These are phyloP conservation scores for Sporothrix protearum DNA, from an alignment of 2,329 filamentous ascomycete genomes.

Conservation along the genomic window DNA sequence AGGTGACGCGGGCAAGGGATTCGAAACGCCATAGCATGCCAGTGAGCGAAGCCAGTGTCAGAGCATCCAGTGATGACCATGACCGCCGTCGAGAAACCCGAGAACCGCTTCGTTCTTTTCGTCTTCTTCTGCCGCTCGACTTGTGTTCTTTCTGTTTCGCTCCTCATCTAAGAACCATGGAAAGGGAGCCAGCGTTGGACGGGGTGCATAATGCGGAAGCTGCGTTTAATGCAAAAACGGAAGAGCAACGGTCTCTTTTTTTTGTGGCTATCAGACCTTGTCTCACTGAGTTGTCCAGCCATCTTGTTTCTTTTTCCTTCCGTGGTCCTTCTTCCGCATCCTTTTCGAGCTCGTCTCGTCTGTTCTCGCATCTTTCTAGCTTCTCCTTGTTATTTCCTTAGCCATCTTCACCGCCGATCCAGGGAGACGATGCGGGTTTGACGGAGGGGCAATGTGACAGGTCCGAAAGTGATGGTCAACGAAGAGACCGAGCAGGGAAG, in stretches of 20 bases:
- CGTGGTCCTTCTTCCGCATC: not conserved
- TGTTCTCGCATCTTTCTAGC: not conserved
- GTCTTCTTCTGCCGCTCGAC: not conserved
- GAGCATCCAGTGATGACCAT: not conserved
- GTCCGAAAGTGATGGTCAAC: not conserved
- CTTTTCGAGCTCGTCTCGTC: not conserved
- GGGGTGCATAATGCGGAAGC: constrained; percentile 11
- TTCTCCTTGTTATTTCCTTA: not conserved
- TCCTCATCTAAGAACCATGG: not conserved
- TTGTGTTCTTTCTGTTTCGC: not conserved
- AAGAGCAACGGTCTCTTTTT: not conserved
- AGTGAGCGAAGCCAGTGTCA: not conserved
- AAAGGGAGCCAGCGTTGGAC: not conserved
- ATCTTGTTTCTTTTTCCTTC: constrained; percentile 11
- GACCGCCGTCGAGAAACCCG: not conserved
- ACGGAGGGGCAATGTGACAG: constrained; percentile 14
- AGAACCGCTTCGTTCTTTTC: not conserved
- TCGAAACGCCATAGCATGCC: constrained; percentile 10
- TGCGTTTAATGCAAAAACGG: not conserved
- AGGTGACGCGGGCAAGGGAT: not conserved
- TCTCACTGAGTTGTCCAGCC: not conserved
- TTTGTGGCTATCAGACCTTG: constrained; percentile 6
- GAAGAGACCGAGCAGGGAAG: not conserved
- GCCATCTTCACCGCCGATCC: constrained; percentile 18
- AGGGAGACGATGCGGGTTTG: not conserved